Evolutionary conservation across 1,284 basidiomycete species (phyloP).

Genomic region (Heterobasidion parviporum): DNA sequence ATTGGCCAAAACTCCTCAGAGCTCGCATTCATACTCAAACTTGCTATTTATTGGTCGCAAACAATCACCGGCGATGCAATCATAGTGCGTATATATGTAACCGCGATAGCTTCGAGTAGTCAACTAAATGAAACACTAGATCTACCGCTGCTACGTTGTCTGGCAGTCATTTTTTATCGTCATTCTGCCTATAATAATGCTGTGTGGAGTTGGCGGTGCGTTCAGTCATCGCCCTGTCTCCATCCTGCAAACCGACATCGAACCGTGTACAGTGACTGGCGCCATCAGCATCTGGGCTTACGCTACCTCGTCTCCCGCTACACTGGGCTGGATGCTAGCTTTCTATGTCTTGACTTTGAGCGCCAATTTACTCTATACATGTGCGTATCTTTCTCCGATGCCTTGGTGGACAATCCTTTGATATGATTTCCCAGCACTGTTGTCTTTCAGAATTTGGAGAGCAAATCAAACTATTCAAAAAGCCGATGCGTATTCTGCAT

Average conservation of each 20-base stretch:
- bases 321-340: constrained; percentile 21
- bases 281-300: constrained; percentile 10
- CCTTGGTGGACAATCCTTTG: no score
- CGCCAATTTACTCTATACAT: constrained; percentile 22
- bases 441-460: constrained; percentile 20
- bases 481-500: constrained; percentile 1
- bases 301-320: constrained; percentile 14
- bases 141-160: constrained; percentile 13
- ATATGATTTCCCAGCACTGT: constrained; percentile 10
- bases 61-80: no score
- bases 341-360: constrained; percentile 21
- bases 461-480: constrained; percentile 13
- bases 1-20: no score
- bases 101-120: no score
- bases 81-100: no score
- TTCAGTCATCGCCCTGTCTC: not conserved
- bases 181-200: constrained; percentile 16
- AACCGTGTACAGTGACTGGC: constrained; percentile 4
- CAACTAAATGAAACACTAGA: constrained; percentile 6
- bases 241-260: no score
- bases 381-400: constrained; percentile 11
- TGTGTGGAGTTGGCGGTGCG: constrained; percentile 15
- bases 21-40: no score
- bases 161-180: constrained; percentile 1
- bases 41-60: no score